phyloP scores from a whole-genome alignment of 202 grass and related monocot genomes.

The Brachypodium distachyon region DNA sequence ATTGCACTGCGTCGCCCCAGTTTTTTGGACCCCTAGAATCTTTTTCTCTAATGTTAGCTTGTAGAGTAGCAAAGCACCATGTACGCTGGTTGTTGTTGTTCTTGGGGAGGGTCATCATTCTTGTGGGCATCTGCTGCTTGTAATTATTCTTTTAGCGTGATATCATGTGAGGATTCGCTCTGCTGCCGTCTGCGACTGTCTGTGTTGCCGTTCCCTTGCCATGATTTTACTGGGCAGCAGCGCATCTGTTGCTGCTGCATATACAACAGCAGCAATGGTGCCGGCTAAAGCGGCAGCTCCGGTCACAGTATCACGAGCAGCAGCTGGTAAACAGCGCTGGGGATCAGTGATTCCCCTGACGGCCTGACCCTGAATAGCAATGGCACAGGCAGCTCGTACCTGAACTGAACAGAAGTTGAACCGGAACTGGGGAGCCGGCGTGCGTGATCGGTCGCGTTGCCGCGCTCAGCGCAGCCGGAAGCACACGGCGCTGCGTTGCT shows the following conservation, averaged over 20 bases:
- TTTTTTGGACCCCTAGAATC: constrained; percentile 64
- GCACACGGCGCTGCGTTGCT: too few species aligned
- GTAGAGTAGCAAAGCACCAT: constrained; percentile 31
- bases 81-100: not conserved
- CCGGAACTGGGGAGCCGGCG: too few species aligned
- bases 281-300: too few species aligned
- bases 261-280: not conserved
- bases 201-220: not conserved
- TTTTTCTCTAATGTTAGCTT: constrained; percentile 39
- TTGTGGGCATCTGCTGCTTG: constrained; percentile 66
- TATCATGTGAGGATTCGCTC: constrained; percentile 29
- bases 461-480: too few species aligned
- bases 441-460: too few species aligned
- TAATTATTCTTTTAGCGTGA: constrained; percentile 73
- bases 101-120: constrained; percentile 34
- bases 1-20: constrained; percentile 40
- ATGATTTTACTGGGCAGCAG: not conserved
- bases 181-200: not conserved
- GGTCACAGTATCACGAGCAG: not conserved
- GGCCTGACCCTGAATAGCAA: not conserved
- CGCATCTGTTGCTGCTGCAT: not conserved
- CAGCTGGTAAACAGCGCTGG: not conserved
- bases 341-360: too few species aligned
- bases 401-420: too few species aligned
- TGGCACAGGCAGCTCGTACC: too few species aligned